phyloP scores from a whole-genome alignment of 177 flowering plant species.

The Tripterygium wilfordii region DNA sequence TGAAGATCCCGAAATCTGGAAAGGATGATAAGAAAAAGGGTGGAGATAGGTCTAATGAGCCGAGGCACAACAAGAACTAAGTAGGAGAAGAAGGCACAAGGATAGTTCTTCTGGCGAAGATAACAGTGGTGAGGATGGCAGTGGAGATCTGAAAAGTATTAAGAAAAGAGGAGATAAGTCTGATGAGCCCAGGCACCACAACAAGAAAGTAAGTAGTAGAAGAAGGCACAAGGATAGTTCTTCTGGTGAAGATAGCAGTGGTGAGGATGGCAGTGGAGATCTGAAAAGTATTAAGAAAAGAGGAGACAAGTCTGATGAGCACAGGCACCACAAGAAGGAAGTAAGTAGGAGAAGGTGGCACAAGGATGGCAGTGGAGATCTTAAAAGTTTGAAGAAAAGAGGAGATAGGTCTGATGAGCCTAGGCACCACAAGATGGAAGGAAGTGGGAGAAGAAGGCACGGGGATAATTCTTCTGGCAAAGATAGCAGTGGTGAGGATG shows the following conservation, averaged over 20 bases:
- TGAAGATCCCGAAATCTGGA: constrained; percentile 17
- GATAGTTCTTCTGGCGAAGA: no score
- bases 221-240: constrained; percentile 30
- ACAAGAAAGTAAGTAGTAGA: constrained; percentile 22
- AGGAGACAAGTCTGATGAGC: constrained; percentile 1
- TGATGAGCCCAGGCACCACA: constrained; percentile 17
- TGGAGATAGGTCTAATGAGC: constrained; percentile 1
- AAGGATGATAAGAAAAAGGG: constrained; percentile 25
- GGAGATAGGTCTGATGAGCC: constrained; percentile 14
- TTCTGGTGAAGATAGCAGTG: constrained; percentile 38
- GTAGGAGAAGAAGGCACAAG: no score
- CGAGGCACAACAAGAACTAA: background rate
- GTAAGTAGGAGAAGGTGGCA: no score
- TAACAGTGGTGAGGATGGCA: no score
- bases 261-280: constrained; percentile 5
- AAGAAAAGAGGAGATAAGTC: constrained; percentile 7
- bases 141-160: constrained; percentile 8
- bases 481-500: constrained; percentile 23
- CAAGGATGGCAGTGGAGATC: constrained; percentile 5
- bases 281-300: constrained; percentile 22
- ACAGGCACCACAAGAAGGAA: background rate
- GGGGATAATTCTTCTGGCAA: constrained; percentile 40
- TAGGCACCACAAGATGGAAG: constrained; percentile 20
- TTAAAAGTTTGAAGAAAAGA: constrained; percentile 5
- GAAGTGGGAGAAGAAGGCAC: constrained; percentile 21